These are phyloP conservation scores for Tulasnella sp. DNA, from an alignment of 768 basidiomycete species.

Conservation along the genomic window DNA sequence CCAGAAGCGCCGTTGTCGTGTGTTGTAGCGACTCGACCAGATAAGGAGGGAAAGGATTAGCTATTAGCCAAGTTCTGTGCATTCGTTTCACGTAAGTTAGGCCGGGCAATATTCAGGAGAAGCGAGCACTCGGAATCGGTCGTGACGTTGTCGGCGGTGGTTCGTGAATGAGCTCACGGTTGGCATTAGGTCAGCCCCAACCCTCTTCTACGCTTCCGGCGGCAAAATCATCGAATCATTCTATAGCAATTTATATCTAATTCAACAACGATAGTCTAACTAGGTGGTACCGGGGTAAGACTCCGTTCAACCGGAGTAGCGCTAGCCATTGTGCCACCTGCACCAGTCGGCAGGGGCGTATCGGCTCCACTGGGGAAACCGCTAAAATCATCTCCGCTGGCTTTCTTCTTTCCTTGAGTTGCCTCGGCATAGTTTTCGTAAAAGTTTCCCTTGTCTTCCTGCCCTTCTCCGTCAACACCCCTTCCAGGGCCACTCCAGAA, in stretches of 20 bases:
- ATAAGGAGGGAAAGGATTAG: not conserved
- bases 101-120: not conserved
- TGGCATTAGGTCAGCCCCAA: not conserved
- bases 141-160: not conserved
- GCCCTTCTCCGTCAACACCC: constrained; percentile 41
- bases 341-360: not conserved
- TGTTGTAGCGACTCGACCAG: not conserved
- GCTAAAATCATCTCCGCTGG: not conserved
- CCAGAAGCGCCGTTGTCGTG: not conserved
- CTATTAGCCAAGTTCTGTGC: not conserved
- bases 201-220: not conserved
- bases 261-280: not conserved
- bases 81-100: not conserved
- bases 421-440: constrained; percentile 62
- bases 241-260: not conserved
- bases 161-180: not conserved
- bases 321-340: not conserved
- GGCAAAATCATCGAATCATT: not conserved
- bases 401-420: constrained; percentile 2
- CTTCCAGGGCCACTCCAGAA: constrained; percentile 87
- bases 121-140: not conserved
- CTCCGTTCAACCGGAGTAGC: not conserved
- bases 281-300: not conserved
- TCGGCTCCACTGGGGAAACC: not conserved
- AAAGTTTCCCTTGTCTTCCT: constrained; percentile 50